Percentiles rank a stretch among this genome's conserved stretches.
Conservation (phyloP, 805 yeast genomes). For the Debaryomyces tyrocola region DNA sequence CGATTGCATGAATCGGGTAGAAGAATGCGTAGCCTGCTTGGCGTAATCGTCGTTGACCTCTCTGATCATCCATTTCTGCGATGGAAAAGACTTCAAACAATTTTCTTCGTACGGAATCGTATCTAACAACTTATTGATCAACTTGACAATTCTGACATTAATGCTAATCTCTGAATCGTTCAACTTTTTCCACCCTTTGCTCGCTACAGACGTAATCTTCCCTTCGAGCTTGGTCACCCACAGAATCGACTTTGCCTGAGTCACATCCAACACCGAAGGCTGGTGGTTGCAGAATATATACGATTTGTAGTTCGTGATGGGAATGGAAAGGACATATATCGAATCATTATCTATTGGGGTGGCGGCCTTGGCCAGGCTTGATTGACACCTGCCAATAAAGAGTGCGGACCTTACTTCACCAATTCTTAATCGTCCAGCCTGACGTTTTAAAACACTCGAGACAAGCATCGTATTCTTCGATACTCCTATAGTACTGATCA, state of each 20-base stretch:
- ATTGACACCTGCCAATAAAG: not conserved
- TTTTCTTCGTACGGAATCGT: conserved; percentile 80
- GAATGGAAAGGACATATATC: conserved; percentile 68
- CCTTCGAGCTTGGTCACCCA: conserved; percentile 42
- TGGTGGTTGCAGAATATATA: conserved; percentile 69
- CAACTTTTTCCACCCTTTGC: conserved; percentile 63
- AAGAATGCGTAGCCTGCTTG: not conserved
- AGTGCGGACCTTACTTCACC: not conserved
- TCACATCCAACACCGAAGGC: conserved; percentile 22
- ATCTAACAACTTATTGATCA: conserved; percentile 53
- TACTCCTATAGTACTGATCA: not conserved
- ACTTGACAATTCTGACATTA: conserved; percentile 58
- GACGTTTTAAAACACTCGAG: not conserved
- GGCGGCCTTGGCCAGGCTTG: not conserved
- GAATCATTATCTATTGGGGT: conserved; percentile 29
- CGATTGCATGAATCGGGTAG: conserved; percentile 19
- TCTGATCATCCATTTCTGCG: conserved; percentile 57
- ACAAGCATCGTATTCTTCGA: not conserved
- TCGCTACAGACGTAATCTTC: conserved; percentile 49
- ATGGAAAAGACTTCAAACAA: conserved; percentile 74
- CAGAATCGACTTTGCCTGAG: conserved; percentile 29
- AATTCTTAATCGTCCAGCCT: not conserved
- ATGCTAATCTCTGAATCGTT: conserved; percentile 52
- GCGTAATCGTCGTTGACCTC: conserved; percentile 35
- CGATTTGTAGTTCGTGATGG: conserved; percentile 62